Percentiles rank a stretch among this genome's conserved stretches.
These are phyloP conservation scores for Neurospora tetraspora DNA, from an alignment of 495 filamentous ascomycete genomes.

Conservation along the genomic window DNA sequence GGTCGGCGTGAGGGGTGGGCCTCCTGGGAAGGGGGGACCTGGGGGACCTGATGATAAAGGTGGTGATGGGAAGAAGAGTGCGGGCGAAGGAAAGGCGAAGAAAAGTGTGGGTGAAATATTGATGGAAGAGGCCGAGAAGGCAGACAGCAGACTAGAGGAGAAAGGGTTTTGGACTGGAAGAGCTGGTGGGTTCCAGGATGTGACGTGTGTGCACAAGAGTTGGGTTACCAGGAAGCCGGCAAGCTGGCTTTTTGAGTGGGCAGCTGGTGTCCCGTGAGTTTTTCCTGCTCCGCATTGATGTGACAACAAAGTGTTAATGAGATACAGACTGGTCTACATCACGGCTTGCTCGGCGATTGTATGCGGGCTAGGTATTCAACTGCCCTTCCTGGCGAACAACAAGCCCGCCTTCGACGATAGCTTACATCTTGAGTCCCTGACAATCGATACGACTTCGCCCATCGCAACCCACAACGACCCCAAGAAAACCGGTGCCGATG, in stretches of 20 bases:
- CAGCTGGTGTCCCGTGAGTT: constrained; percentile 32
- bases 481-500: neutral
- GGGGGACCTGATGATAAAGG: neutral
- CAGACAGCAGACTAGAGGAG: neutral
- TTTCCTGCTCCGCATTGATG: neutral
- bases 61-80: neutral
- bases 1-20: constrained; percentile 1
- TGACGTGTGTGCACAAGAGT: constrained; percentile 22
- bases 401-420: constrained; percentile 2
- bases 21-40: neutral
- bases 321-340: constrained; percentile 29
- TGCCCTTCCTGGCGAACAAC: constrained; percentile 20
- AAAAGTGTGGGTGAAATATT: neutral
- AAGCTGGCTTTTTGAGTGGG: constrained; percentile 27
- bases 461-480: neutral
- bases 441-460: neutral
- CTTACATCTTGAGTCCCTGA: neutral
- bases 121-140: neutral
- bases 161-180: neutral
- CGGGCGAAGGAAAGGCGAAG: neutral
- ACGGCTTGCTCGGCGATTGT: constrained; percentile 24
- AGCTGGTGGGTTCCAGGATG: constrained; percentile 31
- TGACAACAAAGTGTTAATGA: neutral
- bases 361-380: constrained; percentile 18
- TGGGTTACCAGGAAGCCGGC: constrained; percentile 32